phyloP scores from a whole-genome alignment of 2,329 filamentous ascomycete species.

The Monosporascus cannonballus region DNA sequence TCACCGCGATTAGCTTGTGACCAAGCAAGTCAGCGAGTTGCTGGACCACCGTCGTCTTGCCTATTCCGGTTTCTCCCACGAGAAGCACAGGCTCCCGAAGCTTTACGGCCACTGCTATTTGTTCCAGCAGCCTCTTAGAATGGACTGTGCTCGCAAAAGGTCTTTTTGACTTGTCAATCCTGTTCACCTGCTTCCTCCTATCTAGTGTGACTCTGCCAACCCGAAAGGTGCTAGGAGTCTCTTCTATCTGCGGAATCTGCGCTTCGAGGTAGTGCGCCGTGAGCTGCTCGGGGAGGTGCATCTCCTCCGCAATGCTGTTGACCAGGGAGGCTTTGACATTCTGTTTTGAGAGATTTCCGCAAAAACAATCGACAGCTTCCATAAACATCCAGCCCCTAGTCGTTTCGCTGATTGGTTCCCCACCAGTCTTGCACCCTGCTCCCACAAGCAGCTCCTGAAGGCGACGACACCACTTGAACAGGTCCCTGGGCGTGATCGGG shows the following conservation, averaged over 20 bases:
- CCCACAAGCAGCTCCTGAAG: constrained; percentile 59
- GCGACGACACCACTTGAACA: constrained; percentile 87
- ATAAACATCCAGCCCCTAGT: constrained; percentile 81
- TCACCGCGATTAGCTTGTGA: constrained; percentile 85
- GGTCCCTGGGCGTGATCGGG: constrained; percentile 56
- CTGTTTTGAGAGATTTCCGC: constrained; percentile 67
- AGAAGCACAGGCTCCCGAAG: constrained; percentile 85
- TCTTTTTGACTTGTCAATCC: constrained; percentile 46
- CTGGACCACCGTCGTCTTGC: constrained; percentile 95
- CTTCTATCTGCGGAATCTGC: constrained; percentile 65
- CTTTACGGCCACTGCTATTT: constrained; percentile 76
- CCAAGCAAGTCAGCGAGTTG: constrained; percentile 80
- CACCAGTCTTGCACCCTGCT: constrained; percentile 56
- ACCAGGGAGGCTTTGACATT: constrained; percentile 55
- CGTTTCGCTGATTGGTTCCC: constrained; percentile 66
- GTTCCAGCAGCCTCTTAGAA: constrained; percentile 78
- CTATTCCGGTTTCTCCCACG: constrained; percentile 98
- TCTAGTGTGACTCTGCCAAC: constrained; percentile 62
- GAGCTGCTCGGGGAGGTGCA: constrained; percentile 79
- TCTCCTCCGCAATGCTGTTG: constrained; percentile 71
- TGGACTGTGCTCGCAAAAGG: constrained; percentile 87
- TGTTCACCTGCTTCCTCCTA: constrained; percentile 48
- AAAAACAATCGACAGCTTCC: constrained; percentile 90
- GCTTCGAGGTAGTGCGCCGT: constrained; percentile 70
- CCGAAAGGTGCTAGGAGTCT: constrained; percentile 49